Conservation (phyloP, 176 grass and related monocot species). For the Areca catechu region DNA sequence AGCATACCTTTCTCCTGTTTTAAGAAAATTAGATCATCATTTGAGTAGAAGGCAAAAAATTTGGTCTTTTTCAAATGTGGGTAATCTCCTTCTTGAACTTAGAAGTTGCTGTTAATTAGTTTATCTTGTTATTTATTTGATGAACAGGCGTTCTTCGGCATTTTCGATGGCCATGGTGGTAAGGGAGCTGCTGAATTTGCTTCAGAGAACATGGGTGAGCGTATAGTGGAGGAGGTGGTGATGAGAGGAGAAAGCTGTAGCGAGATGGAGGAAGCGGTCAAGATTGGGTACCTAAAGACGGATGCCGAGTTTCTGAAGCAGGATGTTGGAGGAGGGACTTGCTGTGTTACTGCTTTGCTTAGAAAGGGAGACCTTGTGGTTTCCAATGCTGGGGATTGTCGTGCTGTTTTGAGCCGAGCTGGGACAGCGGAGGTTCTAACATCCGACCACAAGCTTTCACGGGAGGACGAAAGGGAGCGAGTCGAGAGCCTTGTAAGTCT, state of each 20-base stretch:
- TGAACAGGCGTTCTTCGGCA: constrained; percentile 74
- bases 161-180: constrained; percentile 90
- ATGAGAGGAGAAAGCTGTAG: constrained; percentile 9
- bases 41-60: no score
- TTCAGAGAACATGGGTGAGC: constrained; percentile 61
- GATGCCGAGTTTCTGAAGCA: constrained; percentile 72
- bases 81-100: no score
- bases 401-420: constrained; percentile 62
- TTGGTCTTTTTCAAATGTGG: no score
- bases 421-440: constrained; percentile 80
- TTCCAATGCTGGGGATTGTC: constrained; percentile 87
- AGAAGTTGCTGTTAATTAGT: no score
- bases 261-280: constrained; percentile 49
- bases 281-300: constrained; percentile 52
- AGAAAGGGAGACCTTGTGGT: constrained; percentile 49
- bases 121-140: background rate
- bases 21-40: no score
- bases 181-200: constrained; percentile 81
- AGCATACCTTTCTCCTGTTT: no score
- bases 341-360: constrained; percentile 81
- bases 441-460: constrained; percentile 57
- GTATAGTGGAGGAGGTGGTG: constrained; percentile 44
- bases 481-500: constrained; percentile 72
- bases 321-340: constrained; percentile 58
- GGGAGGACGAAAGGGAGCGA: constrained; percentile 72